Base-by-base conservation (phyloP, 805 yeast genomes). In the Phaffomyces opuntiae region DNA sequence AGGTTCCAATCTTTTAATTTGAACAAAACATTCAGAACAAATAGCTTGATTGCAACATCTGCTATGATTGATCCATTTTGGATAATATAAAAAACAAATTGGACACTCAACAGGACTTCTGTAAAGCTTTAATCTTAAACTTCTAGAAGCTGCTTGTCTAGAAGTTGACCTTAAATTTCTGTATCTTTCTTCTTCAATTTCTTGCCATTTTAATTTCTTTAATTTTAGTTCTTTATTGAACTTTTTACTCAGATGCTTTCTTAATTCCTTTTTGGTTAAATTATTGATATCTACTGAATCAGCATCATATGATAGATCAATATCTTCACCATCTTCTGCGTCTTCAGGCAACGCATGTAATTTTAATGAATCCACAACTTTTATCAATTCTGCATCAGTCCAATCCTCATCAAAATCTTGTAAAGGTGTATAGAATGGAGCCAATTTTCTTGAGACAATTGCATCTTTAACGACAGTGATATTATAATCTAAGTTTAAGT, bases 21-120 rank as follows among this genome's bases (percentile, higher is more conserved):
- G 97, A 11, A 91, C 97, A 74, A 91, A 93, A 61, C 99, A 91
- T 65, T 91, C 98, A 2, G 96, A 77, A 66, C 99, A 93, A 19
- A 91, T 89, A 2, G 95, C 90, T 62, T 91, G 98, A 42, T 77
- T 76, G 63, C 99, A 91, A 64, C 99, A 91, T 39, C 95, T 73
- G 9, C 96, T 83, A 44, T 75, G 63, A 66, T 93, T 93, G 50
- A 90, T 64, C 55, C 79, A 77, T 26, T 76, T 72, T 1, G 98
- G 97, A 64, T 83, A 89, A 60, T 75, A 87, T 9, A 93, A 72
- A 61, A 91, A 91, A 61, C 99, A 91, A 52, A 91, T 91, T 9
- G 99, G 98, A 62, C 99, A 91, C 57, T 93, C 99, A 29, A 74
- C 66, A 4, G 87, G 79, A 47, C 77, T 67, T 44, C 78, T 68